Percentiles rank a stretch among this genome's conserved stretches.
phyloP scores from a whole-genome alignment of 2,329 filamentous ascomycete species.

The Xenoacremonium recifei region DNA sequence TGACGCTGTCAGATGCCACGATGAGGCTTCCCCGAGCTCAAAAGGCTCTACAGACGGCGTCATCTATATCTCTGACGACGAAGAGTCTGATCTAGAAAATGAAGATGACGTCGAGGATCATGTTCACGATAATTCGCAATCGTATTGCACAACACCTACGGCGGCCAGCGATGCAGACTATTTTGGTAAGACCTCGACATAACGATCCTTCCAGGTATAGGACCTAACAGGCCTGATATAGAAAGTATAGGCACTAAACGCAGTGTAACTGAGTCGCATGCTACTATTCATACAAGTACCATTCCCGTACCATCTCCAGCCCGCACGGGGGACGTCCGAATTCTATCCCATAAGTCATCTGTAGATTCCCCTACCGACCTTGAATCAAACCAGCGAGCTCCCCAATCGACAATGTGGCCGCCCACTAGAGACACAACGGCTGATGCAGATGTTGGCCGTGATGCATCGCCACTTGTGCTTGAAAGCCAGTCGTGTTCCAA shows the following conservation, averaged over 20 bases:
- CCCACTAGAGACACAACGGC: conserved; percentile 1
- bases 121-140: conserved; percentile 1
- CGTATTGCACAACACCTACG: conserved; percentile 4
- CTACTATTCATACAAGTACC: conserved; percentile 3
- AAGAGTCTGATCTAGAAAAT: conserved; percentile 5
- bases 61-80: conserved; percentile 6
- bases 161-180: conserved; percentile 1
- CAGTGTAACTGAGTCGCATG: conserved; percentile 7
- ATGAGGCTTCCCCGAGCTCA: no score
- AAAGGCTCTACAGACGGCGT: conserved; percentile 1
- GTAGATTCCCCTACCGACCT: conserved; percentile 3
- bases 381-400: conserved; percentile 4
- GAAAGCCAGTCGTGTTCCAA: conserved; percentile 2
- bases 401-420: conserved; percentile 1
- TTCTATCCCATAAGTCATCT: conserved; percentile 3
- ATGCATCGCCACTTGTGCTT: not conserved
- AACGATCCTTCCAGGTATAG: conserved; percentile 1
- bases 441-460: not conserved
- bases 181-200: conserved; percentile 5
- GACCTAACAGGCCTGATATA: conserved; percentile 5
- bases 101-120: conserved; percentile 1
- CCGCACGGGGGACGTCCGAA: conserved; percentile 1
- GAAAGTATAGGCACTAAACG: conserved; percentile 9
- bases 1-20: no score
- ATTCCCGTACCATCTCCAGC: conserved; percentile 8